A percentile compares a stretch with the other conserved stretches of the same genome.
Evolutionary conservation across 768 basidiomycete species (phyloP).

Genomic region (Tricholoma bakamatsutake): DNA sequence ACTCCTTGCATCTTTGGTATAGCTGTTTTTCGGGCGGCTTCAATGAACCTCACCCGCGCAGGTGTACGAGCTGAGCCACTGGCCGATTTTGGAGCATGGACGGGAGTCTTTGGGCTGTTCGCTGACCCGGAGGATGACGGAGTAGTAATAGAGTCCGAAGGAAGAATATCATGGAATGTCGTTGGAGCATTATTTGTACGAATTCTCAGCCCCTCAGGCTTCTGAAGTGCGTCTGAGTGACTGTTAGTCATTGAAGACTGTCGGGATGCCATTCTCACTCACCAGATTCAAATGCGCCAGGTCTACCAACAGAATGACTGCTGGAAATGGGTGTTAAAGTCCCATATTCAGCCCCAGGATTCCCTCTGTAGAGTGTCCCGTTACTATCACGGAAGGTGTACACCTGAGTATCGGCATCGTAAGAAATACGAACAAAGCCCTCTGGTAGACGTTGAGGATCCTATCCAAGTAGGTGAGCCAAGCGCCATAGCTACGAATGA

Average conservation of each 20-base stretch:
- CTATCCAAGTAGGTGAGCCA: slow-evolving; percentile 14
- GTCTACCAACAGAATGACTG: slow-evolving; percentile 11
- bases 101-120: slow-evolving; percentile 3
- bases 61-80: slow-evolving; percentile 3
- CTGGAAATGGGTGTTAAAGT: slow-evolving; percentile 29
- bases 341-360: slow-evolving; percentile 41
- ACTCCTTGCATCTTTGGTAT: slow-evolving; percentile 36
- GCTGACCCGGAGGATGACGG: slow-evolving; percentile 21
- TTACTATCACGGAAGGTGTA: slow-evolving; percentile 44
- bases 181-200: slow-evolving; percentile 12
- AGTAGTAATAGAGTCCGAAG: slow-evolving; percentile 37
- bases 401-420: slow-evolving; percentile 46
- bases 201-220: not conserved
- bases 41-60: slow-evolving; percentile 17
- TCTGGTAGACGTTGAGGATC: slow-evolving; percentile 35
- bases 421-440: slow-evolving; percentile 44
- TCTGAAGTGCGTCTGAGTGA: slow-evolving; percentile 4
- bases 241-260: not conserved
- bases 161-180: slow-evolving; percentile 45
- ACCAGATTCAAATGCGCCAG: slow-evolving; percentile 24
- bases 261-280: not conserved
- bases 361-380: slow-evolving; percentile 39
- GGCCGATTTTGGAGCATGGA: slow-evolving; percentile 5
- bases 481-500: not conserved
- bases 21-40: slow-evolving; percentile 27